A percentile compares a stretch with the other conserved stretches of the same genome.
phyloP scores from a whole-genome alignment of 768 basidiomycete genomes.

The Suillus weaverae region DNA sequence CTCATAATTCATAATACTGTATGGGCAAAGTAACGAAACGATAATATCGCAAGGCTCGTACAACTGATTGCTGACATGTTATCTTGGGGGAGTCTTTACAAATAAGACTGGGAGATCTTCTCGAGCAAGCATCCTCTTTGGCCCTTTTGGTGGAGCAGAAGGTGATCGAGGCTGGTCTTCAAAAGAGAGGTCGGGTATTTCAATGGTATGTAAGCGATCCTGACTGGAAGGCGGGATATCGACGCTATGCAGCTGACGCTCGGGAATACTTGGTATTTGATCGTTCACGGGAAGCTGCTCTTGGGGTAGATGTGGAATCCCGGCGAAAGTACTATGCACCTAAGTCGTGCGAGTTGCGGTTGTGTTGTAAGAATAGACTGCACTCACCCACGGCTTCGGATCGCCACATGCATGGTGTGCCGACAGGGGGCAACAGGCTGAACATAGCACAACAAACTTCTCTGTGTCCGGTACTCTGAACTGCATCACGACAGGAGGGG shows the following conservation, averaged over 20 bases:
- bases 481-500: slow-evolving; percentile 23
- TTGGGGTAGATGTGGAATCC: not conserved
- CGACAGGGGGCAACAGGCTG: not conserved
- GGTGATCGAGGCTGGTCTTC: not conserved
- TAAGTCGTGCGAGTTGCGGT: not conserved
- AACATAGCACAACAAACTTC: slow-evolving; percentile 7
- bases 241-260: not conserved
- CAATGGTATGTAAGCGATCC: not conserved
- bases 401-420: not conserved
- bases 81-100: not conserved
- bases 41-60: not conserved
- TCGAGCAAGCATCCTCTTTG: not conserved
- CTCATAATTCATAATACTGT: not conserved
- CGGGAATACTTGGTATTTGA: not conserved
- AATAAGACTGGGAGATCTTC: not conserved
- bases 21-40: not conserved
- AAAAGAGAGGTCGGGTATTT: not conserved
- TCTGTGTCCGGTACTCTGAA: slow-evolving; percentile 19
- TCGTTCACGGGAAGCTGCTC: not conserved
- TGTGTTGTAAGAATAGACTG: not conserved
- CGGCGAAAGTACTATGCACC: not conserved
- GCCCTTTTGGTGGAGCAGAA: not conserved
- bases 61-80: not conserved
- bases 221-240: not conserved
- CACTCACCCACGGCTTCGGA: not conserved